Percentiles rank a stretch among this genome's conserved stretches.
These are phyloP conservation scores for Pestalotiopsis sp. DNA, from an alignment of 2,329 filamentous ascomycete genomes.

Conservation along the genomic window DNA sequence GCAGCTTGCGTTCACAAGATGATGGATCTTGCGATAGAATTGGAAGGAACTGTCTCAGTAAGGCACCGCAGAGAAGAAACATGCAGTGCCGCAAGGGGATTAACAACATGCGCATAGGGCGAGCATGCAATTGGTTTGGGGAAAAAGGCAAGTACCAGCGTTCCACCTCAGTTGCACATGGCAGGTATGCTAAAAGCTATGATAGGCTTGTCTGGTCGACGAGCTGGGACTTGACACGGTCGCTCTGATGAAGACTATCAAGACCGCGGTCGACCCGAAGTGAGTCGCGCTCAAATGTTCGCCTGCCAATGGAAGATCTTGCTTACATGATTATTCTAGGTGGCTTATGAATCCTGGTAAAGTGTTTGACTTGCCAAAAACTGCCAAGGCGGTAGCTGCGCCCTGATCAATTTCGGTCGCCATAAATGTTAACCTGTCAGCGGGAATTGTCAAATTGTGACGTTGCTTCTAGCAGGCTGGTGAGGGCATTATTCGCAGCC, in stretches of 20 bases:
- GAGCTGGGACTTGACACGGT: slow-evolving; percentile 8
- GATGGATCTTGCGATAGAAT: slow-evolving; percentile 67
- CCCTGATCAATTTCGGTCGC: neutral
- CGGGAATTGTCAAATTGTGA: too few relatives aligned
- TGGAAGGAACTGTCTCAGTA: slow-evolving; percentile 66
- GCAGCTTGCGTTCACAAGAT: slow-evolving; percentile 63
- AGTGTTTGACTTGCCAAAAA: slow-evolving; percentile 7
- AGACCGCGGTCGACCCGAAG: slow-evolving; percentile 9
- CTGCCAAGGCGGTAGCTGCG: neutral
- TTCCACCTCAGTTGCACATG: neutral
- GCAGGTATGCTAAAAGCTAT: neutral
- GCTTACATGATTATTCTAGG: neutral
- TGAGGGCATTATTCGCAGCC: too few relatives aligned
- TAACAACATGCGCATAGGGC: slow-evolving; percentile 24
- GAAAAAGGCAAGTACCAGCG: slow-evolving; percentile 47
- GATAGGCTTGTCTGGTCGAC: slow-evolving; percentile 10
- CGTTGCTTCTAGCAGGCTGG: too few relatives aligned
- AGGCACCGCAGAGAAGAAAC: slow-evolving; percentile 25
- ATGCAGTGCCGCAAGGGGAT: too few relatives aligned
- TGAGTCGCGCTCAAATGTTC: neutral
- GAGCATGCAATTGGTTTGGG: slow-evolving; percentile 68
- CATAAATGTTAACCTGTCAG: too few relatives aligned
- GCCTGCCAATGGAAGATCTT: neutral
- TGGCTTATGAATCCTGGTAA: slow-evolving; percentile 14
- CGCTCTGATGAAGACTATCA: slow-evolving; percentile 5